Percentiles rank a stretch among this genome's conserved stretches.
phyloP scores from a whole-genome alignment of 371 early-diverging fungal species.

The Syncephalastrum contaminatum region DNA sequence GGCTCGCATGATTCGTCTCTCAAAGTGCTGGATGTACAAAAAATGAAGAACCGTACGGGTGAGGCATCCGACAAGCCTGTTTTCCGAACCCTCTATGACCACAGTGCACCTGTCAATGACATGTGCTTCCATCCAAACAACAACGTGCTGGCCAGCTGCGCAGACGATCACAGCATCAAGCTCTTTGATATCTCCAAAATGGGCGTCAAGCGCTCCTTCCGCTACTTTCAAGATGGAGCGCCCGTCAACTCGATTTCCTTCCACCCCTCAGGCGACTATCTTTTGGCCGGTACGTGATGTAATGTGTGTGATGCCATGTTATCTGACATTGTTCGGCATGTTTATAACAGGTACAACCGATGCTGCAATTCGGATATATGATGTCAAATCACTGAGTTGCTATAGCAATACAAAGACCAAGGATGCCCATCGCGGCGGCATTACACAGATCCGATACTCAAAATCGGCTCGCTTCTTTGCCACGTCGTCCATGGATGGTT shows the following conservation, averaged over 20 bases:
- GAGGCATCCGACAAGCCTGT: conserved; percentile 76
- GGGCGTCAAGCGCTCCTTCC: conserved; percentile 79
- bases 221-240: conserved; percentile 71
- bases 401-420: conserved; percentile 56
- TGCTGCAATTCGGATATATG: conserved; percentile 78
- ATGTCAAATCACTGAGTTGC: conserved; percentile 79
- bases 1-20: conserved; percentile 89
- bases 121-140: conserved; percentile 93
- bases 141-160: conserved; percentile 82
- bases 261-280: conserved; percentile 85
- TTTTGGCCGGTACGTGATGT: conserved; percentile 49
- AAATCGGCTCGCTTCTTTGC: conserved; percentile 72
- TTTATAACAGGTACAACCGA: conserved; percentile 62
- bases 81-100: conserved; percentile 88
- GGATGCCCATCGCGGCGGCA: conserved; percentile 64
- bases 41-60: conserved; percentile 65
- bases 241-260: conserved; percentile 76
- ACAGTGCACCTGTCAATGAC: conserved; percentile 79
- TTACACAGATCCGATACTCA: conserved; percentile 77
- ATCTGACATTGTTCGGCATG: too few species aligned
- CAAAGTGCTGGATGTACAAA: conserved; percentile 84
- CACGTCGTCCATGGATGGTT: conserved; percentile 79
- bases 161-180: conserved; percentile 84
- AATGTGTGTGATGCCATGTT: neutral
- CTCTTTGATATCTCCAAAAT: conserved; percentile 85